Percentiles rank a stretch among this genome's conserved stretches.
Conservation (phyloP, 2,329 filamentous ascomycete genomes). For the Colletotrichum sp. region DNA sequence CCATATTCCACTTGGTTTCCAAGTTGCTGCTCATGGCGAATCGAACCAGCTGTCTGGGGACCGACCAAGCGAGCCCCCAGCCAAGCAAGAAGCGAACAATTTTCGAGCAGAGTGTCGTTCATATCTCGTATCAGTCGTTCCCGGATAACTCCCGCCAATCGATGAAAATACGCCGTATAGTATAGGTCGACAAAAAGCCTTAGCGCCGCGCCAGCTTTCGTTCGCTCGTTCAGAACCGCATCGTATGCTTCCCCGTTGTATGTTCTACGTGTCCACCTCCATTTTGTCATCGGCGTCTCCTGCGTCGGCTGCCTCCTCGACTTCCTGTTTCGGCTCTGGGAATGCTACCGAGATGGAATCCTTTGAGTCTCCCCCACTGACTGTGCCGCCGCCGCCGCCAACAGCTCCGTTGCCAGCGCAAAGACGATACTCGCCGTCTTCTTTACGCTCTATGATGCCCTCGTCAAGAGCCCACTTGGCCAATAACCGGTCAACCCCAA, state of each 20-base stretch:
- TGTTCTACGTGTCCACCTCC: background rate
- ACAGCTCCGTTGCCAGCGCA: conserved; percentile 45
- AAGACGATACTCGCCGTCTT: conserved; percentile 63
- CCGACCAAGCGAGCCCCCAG: background rate
- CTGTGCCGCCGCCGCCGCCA: background rate
- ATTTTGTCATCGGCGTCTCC: background rate
- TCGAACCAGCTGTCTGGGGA: background rate
- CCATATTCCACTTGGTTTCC: background rate
- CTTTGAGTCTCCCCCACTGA: conserved; percentile 13
- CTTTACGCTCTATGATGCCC: conserved; percentile 64
- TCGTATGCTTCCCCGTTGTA: background rate
- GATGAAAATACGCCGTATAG: conserved; percentile 2
- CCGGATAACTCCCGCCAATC: conserved; percentile 8
- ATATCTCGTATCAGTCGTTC: conserved; percentile 21
- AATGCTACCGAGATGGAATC: conserved; percentile 24
- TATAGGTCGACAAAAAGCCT: conserved; percentile 13
- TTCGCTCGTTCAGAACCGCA: background rate
- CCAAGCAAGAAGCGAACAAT: background rate
- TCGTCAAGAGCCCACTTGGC: conserved; percentile 69
- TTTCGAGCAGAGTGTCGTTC: conserved; percentile 6
- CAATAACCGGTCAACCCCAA: conserved; percentile 63
- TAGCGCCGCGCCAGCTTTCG: background rate
- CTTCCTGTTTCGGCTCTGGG: conserved; percentile 14
- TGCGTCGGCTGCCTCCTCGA: background rate
- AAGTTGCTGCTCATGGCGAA: background rate